phyloP scores from a whole-genome alignment of 1,284 basidiomycete genomes.

The Ustilago bromivora region DNA sequence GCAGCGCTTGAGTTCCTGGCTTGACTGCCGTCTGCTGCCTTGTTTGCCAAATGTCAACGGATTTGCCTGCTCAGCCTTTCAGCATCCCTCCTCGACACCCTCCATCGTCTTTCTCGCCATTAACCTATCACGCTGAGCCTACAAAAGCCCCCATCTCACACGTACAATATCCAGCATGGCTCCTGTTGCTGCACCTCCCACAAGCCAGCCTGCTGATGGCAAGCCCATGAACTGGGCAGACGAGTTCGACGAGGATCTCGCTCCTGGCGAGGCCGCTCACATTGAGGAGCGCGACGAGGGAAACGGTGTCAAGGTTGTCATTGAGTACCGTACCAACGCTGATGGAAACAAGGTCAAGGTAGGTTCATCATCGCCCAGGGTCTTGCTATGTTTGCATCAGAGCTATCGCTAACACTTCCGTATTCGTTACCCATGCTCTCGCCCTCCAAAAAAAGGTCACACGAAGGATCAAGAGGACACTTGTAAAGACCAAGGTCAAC shows the following conservation, averaged over 20 bases:
- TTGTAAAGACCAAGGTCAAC: constrained; percentile 92
- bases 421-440: background rate
- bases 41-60: background rate
- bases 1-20: too few species aligned
- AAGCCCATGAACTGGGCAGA: constrained; percentile 68
- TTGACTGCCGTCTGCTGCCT: background rate
- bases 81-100: background rate
- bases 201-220: constrained; percentile 45
- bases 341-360: constrained; percentile 91
- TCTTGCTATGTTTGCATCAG: background rate
- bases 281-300: constrained; percentile 80
- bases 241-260: constrained; percentile 64
- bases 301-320: constrained; percentile 86
- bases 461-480: constrained; percentile 84
- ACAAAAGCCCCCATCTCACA: background rate
- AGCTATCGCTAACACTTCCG: background rate
- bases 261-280: constrained; percentile 38
- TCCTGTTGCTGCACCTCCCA: constrained; percentile 47
- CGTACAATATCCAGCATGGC: constrained; percentile 29
- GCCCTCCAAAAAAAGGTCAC: constrained; percentile 72
- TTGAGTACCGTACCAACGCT: constrained; percentile 88
- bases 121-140: constrained; percentile 4
- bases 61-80: constrained; percentile 12
- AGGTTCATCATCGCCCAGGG: background rate
- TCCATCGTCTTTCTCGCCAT: constrained; percentile 22